Percentiles rank a stretch among this genome's conserved stretches.
Conservation (phyloP, 2,329 filamentous ascomycete species). For the Teratosphaeria nubilosa region DNA sequence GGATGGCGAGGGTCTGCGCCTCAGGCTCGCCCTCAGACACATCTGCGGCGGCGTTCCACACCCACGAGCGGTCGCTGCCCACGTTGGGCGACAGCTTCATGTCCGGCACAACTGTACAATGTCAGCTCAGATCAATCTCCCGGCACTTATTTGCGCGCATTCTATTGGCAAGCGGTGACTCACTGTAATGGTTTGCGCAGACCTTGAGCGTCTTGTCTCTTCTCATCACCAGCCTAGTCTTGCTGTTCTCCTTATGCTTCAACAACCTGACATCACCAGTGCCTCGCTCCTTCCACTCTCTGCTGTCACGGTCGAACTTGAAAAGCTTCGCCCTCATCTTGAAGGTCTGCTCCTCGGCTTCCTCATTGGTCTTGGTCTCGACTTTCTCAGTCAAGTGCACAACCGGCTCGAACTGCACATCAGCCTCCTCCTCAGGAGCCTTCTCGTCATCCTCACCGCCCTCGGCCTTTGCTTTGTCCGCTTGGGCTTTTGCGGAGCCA, state of each 20-base stretch:
- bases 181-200: constrained; percentile 99
- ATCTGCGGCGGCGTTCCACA: constrained; percentile 96
- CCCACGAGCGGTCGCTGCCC: constrained; percentile 96
- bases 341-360: constrained; percentile 93
- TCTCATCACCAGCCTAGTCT: constrained; percentile 96
- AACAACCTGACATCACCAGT: constrained; percentile 92
- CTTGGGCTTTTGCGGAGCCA: constrained; percentile 60
- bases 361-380: constrained; percentile 95
- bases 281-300: constrained; percentile 98
- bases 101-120: constrained; percentile 70
- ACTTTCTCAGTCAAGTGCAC: constrained; percentile 94
- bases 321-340: constrained; percentile 99
- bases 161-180: constrained; percentile 9
- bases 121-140: constrained; percentile 3
- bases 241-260: constrained; percentile 98
- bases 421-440: constrained; percentile 54
- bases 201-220: constrained; percentile 99
- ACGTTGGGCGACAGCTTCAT: constrained; percentile 99
- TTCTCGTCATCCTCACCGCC: constrained; percentile 28
- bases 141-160: not conserved
- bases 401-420: constrained; percentile 95
- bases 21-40: constrained; percentile 97
- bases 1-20: constrained; percentile 89
- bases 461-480: constrained; percentile 52
- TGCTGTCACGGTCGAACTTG: constrained; percentile 84